Conservation (phyloP, 2,329 filamentous ascomycete species). For the Pseudogymnoascus sp. region DNA sequence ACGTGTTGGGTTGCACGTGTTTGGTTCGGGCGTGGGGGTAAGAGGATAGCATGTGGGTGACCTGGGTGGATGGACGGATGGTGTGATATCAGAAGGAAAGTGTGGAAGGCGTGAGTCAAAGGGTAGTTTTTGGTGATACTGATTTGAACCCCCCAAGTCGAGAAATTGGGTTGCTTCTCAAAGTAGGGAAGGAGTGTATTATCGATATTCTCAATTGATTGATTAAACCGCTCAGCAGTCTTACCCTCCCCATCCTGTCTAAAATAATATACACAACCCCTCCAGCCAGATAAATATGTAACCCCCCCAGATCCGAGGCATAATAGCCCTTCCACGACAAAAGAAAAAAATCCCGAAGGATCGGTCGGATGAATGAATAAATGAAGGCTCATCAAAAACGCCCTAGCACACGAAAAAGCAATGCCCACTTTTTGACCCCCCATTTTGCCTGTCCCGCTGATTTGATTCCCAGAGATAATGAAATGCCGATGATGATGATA, state of each 20-base stretch:
- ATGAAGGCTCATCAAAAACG: neutral
- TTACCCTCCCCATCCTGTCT: neutral
- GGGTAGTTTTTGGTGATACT: neutral
- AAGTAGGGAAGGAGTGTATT: neutral
- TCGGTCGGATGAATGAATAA: neutral
- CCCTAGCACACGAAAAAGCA: constrained; percentile 1
- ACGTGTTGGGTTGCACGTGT: neutral
- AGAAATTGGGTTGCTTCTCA: neutral
- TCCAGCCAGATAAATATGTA: neutral
- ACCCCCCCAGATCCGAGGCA: neutral
- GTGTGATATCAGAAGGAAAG: neutral
- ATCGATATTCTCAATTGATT: neutral
- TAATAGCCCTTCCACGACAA: neutral
- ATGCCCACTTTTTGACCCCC: neutral
- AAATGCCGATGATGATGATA: neutral
- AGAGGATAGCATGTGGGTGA: neutral
- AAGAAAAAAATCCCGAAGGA: neutral
- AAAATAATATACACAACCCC: neutral
- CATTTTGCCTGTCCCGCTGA: neutral
- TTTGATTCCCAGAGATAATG: neutral
- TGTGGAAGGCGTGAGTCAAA: neutral
- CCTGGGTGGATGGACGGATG: neutral
- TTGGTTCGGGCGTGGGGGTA: neutral
- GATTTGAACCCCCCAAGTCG: neutral
- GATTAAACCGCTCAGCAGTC: neutral